These are phyloP conservation scores for Paramecium caudatum DNA, from an alignment of 73 alveolate species.

Conservation along the genomic window DNA sequence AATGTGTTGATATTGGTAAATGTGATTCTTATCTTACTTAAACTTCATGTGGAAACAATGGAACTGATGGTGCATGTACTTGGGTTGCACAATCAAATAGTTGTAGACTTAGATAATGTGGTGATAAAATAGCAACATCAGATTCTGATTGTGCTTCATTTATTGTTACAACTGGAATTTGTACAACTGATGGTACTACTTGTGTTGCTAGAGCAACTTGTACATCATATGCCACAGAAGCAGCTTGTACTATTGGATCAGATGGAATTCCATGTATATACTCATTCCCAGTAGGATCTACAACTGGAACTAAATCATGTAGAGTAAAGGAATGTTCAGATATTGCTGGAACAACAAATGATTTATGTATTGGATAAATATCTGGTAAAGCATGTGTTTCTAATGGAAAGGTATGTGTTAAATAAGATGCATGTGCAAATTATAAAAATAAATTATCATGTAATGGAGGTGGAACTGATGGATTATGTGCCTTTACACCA, in stretches of 20 bases:
- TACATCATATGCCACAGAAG: neutral
- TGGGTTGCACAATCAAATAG: slow-evolving; percentile 26
- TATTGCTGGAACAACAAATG: slow-evolving; percentile 18
- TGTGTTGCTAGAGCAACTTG: slow-evolving; percentile 60
- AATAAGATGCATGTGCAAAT: slow-evolving; percentile 30
- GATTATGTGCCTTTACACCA: slow-evolving; percentile 59
- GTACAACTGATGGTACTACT: slow-evolving; percentile 49
- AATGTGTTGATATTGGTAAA: slow-evolving; percentile 11
- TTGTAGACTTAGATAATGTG: slow-evolving; percentile 67
- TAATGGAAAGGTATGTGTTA: slow-evolving; percentile 38
- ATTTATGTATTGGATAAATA: neutral
- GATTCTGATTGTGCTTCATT: slow-evolving; percentile 22
- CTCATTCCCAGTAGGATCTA: slow-evolving; percentile 33
- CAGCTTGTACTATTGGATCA: slow-evolving; percentile 32
- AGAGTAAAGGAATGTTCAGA: slow-evolving; percentile 50
- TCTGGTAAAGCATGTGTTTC: slow-evolving; percentile 54
- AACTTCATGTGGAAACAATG: slow-evolving; percentile 17
- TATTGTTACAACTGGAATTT: neutral
- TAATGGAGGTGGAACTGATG: slow-evolving; percentile 49
- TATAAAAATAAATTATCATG: slow-evolving; percentile 49
- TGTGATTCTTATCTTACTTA: slow-evolving; percentile 26
- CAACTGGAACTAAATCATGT: slow-evolving; percentile 42
- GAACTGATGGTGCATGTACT: slow-evolving; percentile 36
- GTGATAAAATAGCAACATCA: slow-evolving; percentile 25
- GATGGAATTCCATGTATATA: slow-evolving; percentile 54